Conservation (phyloP, 352 stramenopile genomes). For the Phytopythium mirpurense region DNA sequence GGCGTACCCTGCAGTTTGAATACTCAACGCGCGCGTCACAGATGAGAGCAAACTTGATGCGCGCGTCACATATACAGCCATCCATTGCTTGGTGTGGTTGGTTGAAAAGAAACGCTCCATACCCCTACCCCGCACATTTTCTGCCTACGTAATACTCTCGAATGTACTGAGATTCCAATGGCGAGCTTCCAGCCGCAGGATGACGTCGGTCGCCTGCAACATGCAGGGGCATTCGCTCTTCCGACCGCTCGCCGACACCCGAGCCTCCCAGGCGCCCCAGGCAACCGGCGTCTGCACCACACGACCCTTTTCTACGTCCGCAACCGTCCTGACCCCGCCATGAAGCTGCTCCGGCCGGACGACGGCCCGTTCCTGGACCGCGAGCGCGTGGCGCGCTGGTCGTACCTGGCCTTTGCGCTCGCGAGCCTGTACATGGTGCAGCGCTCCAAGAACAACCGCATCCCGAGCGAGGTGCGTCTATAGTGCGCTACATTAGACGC, state of each 20-base stretch:
- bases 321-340: no score
- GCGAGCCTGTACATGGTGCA: constrained; percentile 32
- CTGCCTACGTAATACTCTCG: not conserved
- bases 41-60: not conserved
- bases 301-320: no score
- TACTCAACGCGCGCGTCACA: constrained; percentile 2
- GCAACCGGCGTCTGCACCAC: no score
- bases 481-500: no score
- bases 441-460: constrained; percentile 36
- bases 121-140: not conserved
- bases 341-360: no score
- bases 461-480: constrained; percentile 30
- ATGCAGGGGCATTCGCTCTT: no score
- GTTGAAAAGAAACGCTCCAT: not conserved
- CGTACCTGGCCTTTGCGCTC: constrained; percentile 34
- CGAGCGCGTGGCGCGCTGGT: constrained; percentile 31
- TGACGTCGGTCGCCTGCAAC: no score
- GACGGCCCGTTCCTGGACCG: constrained; percentile 14
- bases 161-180: not conserved
- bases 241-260: no score
- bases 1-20: no score
- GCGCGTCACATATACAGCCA: not conserved
- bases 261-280: no score
- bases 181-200: not conserved
- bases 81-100: not conserved